These are phyloP conservation scores for Cornus controversa DNA, from an alignment of 148 eudicot genomes.

Conservation along the genomic window DNA sequence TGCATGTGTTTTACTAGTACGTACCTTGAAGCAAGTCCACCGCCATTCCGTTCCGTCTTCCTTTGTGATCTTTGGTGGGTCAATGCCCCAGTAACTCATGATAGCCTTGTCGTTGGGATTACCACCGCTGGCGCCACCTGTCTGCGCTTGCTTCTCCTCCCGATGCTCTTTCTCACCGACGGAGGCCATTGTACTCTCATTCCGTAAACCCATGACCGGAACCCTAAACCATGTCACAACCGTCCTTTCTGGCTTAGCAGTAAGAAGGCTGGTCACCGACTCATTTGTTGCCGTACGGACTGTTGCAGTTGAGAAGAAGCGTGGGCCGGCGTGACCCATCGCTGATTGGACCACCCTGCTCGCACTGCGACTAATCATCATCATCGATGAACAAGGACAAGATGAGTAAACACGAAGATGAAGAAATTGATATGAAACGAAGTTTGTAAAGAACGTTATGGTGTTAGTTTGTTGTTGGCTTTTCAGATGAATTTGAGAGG, in stretches of 20 bases:
- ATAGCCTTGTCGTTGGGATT: constrained; percentile 21
- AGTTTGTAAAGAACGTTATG: no score
- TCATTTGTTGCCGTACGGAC: neutral
- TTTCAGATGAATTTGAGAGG: no score
- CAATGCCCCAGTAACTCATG: constrained; percentile 61
- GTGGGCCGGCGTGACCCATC: constrained; percentile 29
- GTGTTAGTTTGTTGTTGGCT: no score
- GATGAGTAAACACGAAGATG: no score
- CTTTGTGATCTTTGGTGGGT: constrained; percentile 41
- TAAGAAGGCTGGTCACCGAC: neutral
- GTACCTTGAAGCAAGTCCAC: constrained; percentile 79
- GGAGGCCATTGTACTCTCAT: constrained; percentile 33
- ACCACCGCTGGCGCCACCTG: constrained; percentile 9
- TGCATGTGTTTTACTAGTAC: constrained; percentile 5
- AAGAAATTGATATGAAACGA: no score
- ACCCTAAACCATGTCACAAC: constrained; percentile 28
- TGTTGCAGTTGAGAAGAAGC: constrained; percentile 37
- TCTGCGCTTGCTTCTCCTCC: constrained; percentile 6
- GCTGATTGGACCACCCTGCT: constrained; percentile 34
- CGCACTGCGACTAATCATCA: constrained; percentile 56
- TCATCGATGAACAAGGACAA: neutral
- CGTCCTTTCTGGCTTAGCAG: constrained; percentile 7
- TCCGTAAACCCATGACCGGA: constrained; percentile 22
- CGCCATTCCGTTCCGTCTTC: constrained; percentile 83
- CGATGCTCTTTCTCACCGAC: no score